Base-by-base conservation (phyloP, 129 eudicot genomes). In the Heracleum sosnowskyi region DNA sequence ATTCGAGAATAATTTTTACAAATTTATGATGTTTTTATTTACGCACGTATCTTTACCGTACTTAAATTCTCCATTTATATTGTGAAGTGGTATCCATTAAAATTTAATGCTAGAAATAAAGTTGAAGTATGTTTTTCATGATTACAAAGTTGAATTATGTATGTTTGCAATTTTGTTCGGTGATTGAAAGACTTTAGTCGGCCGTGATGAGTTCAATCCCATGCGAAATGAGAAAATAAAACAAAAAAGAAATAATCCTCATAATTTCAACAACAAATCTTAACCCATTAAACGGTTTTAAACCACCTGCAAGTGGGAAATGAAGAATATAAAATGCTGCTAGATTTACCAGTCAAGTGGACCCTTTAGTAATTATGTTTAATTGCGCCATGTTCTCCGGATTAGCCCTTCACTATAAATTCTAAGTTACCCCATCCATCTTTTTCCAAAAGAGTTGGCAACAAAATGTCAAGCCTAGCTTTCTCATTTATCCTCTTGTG, bases 311-410 rank as follows among this genome's bases (percentile, higher is more conserved):
- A 74, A 78, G 28, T 81, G 85, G 81, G 85, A 83, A 86, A 60
- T 36, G 28, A 63, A 71, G 73, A 73, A 66, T 26, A 39, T 34
- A 75, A 75, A 71, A 53, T n/a, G 62, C 12, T 69, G 42, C 74
- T 69, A 34, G 24, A 40, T 40, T 63, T 74, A 28, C 51, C 45
- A 2, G 26, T 41, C 81, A 71, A 62, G 71, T 55, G 74, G 82
- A 28, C 79, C 79, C 83, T 45, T 75, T 39, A 36, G 29, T 57
- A 24, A 22, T 34, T 79, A 60, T 49, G 39, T 73, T 84, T 64
- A 87, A 86, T 92, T 87, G 80, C 97, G 96, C 97, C 97, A 82
- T 89, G 82, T 76, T 74, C 84, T 84, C 85, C 92, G 97, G 93
- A 68, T 82, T 80, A n/a, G n/a, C 55, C 51, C 84, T 81, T 82